phyloP scores from a whole-genome alignment of 331 rosid species.

The Erythrophleum ivorense region DNA sequence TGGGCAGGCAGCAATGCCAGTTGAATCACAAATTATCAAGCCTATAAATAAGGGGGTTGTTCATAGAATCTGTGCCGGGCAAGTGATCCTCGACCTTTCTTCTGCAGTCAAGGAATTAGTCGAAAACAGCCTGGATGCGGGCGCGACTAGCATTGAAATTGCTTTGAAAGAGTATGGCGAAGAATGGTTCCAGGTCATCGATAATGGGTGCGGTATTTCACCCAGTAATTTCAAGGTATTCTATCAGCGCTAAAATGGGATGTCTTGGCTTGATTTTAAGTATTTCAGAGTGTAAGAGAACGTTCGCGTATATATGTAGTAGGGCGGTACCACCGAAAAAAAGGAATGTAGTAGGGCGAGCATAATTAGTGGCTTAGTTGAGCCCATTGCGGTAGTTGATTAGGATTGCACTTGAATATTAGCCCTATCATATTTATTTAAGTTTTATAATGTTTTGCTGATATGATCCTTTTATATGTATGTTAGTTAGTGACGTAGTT shows the following conservation, averaged over 20 bases:
- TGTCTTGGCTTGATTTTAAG: not conserved
- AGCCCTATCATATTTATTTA: not conserved
- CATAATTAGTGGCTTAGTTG: not conserved
- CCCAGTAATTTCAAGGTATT: constrained; percentile 72
- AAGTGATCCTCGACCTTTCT: constrained; percentile 87
- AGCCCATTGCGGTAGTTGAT: not conserved
- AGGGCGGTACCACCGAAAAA: too few relatives aligned
- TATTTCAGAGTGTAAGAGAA: not conserved
- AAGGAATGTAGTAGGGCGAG: not conserved
- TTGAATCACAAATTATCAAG: constrained; percentile 59
- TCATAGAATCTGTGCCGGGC: constrained; percentile 89
- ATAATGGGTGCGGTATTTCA: constrained; percentile 90
- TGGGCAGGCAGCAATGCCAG: constrained; percentile 50
- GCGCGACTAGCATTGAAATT: constrained; percentile 84
- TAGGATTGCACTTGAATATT: not conserved
- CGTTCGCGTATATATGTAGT: not conserved
- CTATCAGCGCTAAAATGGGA: not conserved
- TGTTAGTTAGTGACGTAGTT: too few relatives aligned
- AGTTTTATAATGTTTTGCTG: not conserved
- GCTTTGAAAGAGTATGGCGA: constrained; percentile 77
- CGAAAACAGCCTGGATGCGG: constrained; percentile 95
- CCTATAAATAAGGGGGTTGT: constrained; percentile 73
- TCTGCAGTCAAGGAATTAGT: constrained; percentile 94
- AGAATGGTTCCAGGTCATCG: constrained; percentile 81
- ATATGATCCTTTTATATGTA: too few relatives aligned